These are phyloP conservation scores for Silene uniflora DNA, from an alignment of 148 eudicot species.

Conservation along the genomic window DNA sequence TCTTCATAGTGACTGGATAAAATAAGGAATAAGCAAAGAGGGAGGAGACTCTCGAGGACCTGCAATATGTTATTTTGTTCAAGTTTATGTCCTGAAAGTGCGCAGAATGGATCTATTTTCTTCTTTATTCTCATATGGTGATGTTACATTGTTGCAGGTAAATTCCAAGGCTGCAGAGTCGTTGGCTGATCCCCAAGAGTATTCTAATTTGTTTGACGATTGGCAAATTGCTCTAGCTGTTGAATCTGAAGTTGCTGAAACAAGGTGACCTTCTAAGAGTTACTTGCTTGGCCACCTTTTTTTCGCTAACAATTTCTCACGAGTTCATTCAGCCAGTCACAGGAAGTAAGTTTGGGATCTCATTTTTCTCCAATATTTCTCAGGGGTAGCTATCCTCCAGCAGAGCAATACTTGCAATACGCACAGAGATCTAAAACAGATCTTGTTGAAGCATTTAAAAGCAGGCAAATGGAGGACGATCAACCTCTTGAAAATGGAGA, in stretches of 20 bases:
- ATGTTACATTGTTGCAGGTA: constrained; percentile 38
- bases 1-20: neutral
- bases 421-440: constrained; percentile 68
- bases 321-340: neutral
- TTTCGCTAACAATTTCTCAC: neutral
- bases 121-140: constrained; percentile 8
- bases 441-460: constrained; percentile 85
- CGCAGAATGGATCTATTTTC: neutral
- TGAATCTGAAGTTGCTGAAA: constrained; percentile 76
- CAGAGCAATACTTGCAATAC: constrained; percentile 66
- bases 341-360: neutral
- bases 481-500: constrained; percentile 82
- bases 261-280: constrained; percentile 43
- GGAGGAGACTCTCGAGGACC: neutral
- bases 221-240: constrained; percentile 95
- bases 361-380: constrained; percentile 27
- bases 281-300: neutral
- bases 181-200: constrained; percentile 92
- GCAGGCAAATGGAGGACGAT: constrained; percentile 75
- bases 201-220: constrained; percentile 88
- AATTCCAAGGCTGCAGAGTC: constrained; percentile 96
- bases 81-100: neutral
- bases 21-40: no score
- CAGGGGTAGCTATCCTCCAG: constrained; percentile 78
- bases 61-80: neutral